Evolutionary conservation across 805 yeast genomes (phyloP).

Genomic region (Nakazawaea pomicola): DNA sequence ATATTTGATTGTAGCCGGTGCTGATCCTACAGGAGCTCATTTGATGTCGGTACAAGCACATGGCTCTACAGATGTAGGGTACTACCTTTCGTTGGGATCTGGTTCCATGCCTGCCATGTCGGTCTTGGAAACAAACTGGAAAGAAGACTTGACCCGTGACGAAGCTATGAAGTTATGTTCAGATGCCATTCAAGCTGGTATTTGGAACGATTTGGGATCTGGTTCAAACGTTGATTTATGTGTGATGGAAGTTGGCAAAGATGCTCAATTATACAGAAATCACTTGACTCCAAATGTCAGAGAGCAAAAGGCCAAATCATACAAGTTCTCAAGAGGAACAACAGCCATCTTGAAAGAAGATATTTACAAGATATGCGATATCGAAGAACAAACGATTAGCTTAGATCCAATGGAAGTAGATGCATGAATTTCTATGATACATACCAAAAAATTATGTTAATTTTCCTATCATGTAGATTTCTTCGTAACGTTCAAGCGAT

Average conservation of each 20-base stretch:
- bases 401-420: slow-evolving; percentile 43
- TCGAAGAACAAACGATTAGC: slow-evolving; percentile 55
- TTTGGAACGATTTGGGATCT: slow-evolving; percentile 98
- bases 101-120: slow-evolving; percentile 99
- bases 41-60: slow-evolving; percentile 93
- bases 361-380: slow-evolving; percentile 60
- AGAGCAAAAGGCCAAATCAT: slow-evolving; percentile 72
- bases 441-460: too few species aligned
- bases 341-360: slow-evolving; percentile 76
- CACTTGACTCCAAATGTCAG: slow-evolving; percentile 89
- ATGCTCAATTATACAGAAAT: slow-evolving; percentile 80
- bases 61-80: slow-evolving; percentile 96
- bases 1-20: slow-evolving; percentile 95
- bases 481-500: not conserved
- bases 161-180: slow-evolving; percentile 91
- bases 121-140: slow-evolving; percentile 86
- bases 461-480: not conserved
- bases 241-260: slow-evolving; percentile 91
- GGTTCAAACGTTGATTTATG: slow-evolving; percentile 98
- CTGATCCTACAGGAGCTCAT: slow-evolving; percentile 94
- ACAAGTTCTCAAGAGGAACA: slow-evolving; percentile 90
- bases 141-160: slow-evolving; percentile 68
- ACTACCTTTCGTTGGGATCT: slow-evolving; percentile 87
- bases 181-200: slow-evolving; percentile 95
- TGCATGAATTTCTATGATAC: slow-evolving; percentile 19